Percentiles rank a stretch among this genome's conserved stretches.
phyloP scores from a whole-genome alignment of 306 rosid genomes.

The Lablab purpureus region DNA sequence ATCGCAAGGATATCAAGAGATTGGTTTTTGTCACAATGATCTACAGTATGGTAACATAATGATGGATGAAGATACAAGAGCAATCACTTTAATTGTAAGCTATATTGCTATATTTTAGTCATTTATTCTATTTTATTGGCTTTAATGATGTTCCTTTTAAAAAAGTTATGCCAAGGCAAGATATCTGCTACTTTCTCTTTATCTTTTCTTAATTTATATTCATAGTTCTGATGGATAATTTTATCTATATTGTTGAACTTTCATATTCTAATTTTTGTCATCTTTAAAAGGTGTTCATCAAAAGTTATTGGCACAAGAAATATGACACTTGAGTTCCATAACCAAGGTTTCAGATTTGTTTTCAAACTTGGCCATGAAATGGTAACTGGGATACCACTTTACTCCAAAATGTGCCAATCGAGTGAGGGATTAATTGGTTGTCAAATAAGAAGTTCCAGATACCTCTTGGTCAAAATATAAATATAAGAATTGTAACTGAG shows the following conservation, averaged over 20 bases:
- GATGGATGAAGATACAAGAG: conserved; percentile 82
- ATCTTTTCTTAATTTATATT: background rate
- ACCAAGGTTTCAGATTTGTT: too few relatives aligned
- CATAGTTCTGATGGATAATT: background rate
- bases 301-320: too few relatives aligned
- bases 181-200: background rate
- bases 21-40: conserved; percentile 96
- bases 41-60: conserved; percentile 97
- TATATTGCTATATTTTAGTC: background rate
- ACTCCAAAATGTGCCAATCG: too few relatives aligned
- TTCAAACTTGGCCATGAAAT: too few relatives aligned
- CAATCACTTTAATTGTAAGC: conserved; percentile 87
- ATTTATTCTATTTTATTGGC: background rate
- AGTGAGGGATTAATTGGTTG: too few relatives aligned
- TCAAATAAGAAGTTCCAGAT: too few relatives aligned
- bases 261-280: background rate
- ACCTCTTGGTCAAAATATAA: background rate
- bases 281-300: background rate
- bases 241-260: background rate
- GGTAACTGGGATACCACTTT: too few relatives aligned
- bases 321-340: too few relatives aligned
- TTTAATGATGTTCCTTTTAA: background rate
- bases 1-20: conserved; percentile 56
- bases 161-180: background rate
- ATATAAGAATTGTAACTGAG: conserved; percentile 7